phyloP scores from a whole-genome alignment of 1,284 basidiomycete species.

The Malassezia pachydermatis region DNA sequence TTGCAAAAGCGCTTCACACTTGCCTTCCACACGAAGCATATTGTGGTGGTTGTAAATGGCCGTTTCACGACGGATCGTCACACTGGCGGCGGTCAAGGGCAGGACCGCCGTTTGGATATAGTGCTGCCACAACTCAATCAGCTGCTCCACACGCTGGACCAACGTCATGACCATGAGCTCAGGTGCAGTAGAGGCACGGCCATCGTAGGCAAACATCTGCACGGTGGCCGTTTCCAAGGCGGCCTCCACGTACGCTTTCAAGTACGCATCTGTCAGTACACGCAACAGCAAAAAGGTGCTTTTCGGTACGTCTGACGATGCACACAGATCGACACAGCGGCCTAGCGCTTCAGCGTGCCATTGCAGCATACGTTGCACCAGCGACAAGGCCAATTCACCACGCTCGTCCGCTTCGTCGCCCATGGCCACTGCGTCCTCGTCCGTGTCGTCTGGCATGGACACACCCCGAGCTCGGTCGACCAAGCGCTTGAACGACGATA shows the following conservation, averaged over 20 bases:
- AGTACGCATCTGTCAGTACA: constrained; percentile 78
- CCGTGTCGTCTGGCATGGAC: constrained; percentile 2
- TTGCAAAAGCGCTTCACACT: constrained; percentile 72
- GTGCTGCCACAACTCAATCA: constrained; percentile 92
- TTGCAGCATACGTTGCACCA: constrained; percentile 40
- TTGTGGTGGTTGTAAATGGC: constrained; percentile 82
- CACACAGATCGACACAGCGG: constrained; percentile 42
- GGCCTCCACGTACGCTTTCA: constrained; percentile 74
- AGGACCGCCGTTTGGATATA: constrained; percentile 84
- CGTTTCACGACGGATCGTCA: constrained; percentile 86
- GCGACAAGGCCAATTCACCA: constrained; percentile 34
- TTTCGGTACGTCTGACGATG: constrained; percentile 56
- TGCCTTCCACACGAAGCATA: constrained; percentile 74
- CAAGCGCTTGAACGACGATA: constrained; percentile 36
- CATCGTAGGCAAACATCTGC: constrained; percentile 63
- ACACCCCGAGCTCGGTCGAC: constrained; percentile 22
- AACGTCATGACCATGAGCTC: constrained; percentile 54
- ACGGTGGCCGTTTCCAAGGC: constrained; percentile 74
- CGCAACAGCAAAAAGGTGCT: constrained; percentile 75
- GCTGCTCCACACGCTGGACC: constrained; percentile 69
- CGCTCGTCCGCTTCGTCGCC: constrained; percentile 12
- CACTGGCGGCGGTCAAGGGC: constrained; percentile 72
- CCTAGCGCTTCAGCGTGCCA: constrained; percentile 48
- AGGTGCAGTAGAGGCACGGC: constrained; percentile 24
- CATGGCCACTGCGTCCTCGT: neutral